Conservation (phyloP, 2,329 filamentous ascomycete species). For the Arthroderma sp. region DNA sequence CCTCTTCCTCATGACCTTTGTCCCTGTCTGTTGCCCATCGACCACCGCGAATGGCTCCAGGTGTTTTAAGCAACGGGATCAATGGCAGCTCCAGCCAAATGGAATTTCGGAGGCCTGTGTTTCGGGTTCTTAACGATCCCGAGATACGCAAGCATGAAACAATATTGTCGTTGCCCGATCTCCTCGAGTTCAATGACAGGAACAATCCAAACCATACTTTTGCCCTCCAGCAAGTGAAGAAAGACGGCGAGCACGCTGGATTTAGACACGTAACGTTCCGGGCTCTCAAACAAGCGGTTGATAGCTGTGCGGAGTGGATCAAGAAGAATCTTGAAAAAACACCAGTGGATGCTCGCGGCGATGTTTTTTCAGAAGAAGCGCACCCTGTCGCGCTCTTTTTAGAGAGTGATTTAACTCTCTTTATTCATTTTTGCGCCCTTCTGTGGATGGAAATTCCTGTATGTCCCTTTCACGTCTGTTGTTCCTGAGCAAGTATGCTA, state of each 20-base stretch:
- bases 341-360: background rate
- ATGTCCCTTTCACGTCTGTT: background rate
- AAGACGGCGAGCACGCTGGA: background rate
- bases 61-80: too few relatives aligned
- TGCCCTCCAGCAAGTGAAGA: background rate
- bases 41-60: too few relatives aligned
- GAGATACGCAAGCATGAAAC: too few relatives aligned
- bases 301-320: background rate
- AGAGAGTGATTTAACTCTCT: background rate
- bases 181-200: background rate
- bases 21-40: too few relatives aligned
- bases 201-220: background rate
- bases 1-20: too few relatives aligned
- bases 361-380: background rate
- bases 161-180: background rate
- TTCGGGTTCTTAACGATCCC: too few relatives aligned
- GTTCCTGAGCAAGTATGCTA: background rate
- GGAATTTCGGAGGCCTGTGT: too few relatives aligned
- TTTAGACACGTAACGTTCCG: background rate
- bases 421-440: background rate
- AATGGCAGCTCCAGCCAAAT: too few relatives aligned
- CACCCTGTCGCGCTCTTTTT: background rate
- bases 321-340: background rate
- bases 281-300: background rate
- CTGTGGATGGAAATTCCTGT: background rate